Base-by-base conservation (phyloP, 2,329 filamentous ascomycete species). In the Aspergillus awamori region DNA sequence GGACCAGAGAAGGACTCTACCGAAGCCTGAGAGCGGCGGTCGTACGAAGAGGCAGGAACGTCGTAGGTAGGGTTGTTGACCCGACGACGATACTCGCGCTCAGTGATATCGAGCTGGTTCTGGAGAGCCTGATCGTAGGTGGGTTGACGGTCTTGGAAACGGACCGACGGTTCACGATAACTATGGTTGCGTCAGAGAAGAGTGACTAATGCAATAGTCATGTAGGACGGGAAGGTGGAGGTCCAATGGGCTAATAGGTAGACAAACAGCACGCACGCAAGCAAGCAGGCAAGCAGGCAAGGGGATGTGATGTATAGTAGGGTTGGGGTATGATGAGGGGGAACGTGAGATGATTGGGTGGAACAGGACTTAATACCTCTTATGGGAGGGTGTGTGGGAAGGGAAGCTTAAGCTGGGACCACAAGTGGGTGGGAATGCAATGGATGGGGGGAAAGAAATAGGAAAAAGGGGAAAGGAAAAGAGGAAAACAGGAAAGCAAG, bases 51-150 rank as follows among this genome's bases (percentile, higher is more conserved):
- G 33, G 33, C 33, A 70, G 80, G 74, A 65, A 79, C 74, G 71
- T 81, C 80, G 76, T 82, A 83, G 67, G 80, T 81, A 65, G 83
- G 84, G 67, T 83, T 77, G 67, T 83, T 77, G 67, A 80, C 81
- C 69, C 81, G 83, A 85, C 87, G 77, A 85, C 86, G 81, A 85
- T 90, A 82, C 85, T 89, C 81, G 85, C 86, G 81, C 67, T 83
- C 81, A 73, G 82, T 81, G 66, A 81, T 69, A 73, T 84, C 82
- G 69, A 84, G 76, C 69, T 84, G 82, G 63, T 75, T 75, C 65
- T 81, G 75, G 64, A 78, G 75, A 65, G 76, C 69, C 60, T 77
- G 77, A 67, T 80, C 76, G 71, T 75, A 73, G 65, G 73, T 72
- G 62, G 73, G 71, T 56, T 73, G 72, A 68, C 71, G 73, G 65